Evolutionary conservation across 495 filamentous ascomycete genomes (phyloP), one percentile per base, ranked within the genome.

Genomic region (Penicillium cinerascens): DNA sequence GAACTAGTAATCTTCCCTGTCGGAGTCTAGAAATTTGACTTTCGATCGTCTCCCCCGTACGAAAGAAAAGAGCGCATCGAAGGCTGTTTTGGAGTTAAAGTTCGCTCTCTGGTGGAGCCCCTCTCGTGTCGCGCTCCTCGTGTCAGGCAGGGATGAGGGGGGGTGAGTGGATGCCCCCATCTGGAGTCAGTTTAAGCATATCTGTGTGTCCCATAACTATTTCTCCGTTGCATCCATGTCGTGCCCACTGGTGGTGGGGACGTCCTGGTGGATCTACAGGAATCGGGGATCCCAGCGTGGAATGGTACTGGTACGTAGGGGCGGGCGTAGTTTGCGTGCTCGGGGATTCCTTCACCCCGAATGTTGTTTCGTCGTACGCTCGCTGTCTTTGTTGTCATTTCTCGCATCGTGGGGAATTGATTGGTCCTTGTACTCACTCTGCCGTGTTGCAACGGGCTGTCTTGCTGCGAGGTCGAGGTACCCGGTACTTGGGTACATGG

Each of bases 161-260:
- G 41, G 21, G 41, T 52, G 50, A 51, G 26, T 57, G 29, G 29
- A 33, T 13, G 4, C 48, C 54, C 49, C 44, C 56, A 56, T 63
- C 52, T 63, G 63, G 57, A 61, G 63, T 66, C 52, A 64, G 63
- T 54, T 66, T 66, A 66, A 66, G 63, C 63, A 66, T 66, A 66
- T 66, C 63, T 65, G 52, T 48, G 60, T 61, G 47, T 60, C 52
- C 58, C 58, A 54, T 56, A 60, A 49, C 60, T 60, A 51, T 63
- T 60, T 58, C 52, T 64, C 60, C 63, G 57, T 63, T 49, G 58
- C 60, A 66, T 59, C 63, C 63, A 64, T 66, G 63, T 63, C 58
- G 60, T 64, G 63, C 54, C 63, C 63, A 66, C 63, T 51, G 42
- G 42, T 27, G 47, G 59, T 65, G 62, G 63, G 49, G 60, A 46